Evolutionary conservation across 2,329 filamentous ascomycete species (phyloP).

Genomic region (Pseudogymnoascus sp.): DNA sequence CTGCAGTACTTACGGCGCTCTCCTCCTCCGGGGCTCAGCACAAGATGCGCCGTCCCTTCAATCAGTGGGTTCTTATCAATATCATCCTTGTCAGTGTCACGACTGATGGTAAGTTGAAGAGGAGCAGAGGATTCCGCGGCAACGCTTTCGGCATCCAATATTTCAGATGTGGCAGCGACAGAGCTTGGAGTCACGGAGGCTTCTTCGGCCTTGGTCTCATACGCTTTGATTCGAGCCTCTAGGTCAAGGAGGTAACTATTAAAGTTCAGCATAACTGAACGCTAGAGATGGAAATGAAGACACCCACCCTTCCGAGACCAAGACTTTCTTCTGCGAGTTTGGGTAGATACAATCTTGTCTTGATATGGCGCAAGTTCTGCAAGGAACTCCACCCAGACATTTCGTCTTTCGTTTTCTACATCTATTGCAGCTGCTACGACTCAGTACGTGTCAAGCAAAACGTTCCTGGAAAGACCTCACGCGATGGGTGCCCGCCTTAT

Average conservation of each 20-base stretch:
- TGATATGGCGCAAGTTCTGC: conserved; percentile 19
- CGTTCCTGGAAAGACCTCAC: background rate
- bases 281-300: background rate
- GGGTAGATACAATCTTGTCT: conserved; percentile 21
- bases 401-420: conserved; percentile 25
- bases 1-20: conserved; percentile 14
- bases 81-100: conserved; percentile 11
- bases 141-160: background rate
- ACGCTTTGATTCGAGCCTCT: conserved; percentile 20
- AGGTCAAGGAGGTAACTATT: conserved; percentile 21
- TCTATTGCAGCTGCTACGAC: conserved; percentile 21
- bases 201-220: conserved; percentile 17
- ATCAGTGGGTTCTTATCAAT: conserved; percentile 17
- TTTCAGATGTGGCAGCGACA: background rate
- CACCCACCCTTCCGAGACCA: conserved; percentile 22
- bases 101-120: conserved; percentile 2
- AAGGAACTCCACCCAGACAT: conserved; percentile 21
- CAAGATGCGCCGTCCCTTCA: conserved; percentile 14
- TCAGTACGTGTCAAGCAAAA: background rate
- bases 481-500: conserved; percentile 4
- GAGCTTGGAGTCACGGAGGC: conserved; percentile 3
- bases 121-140: background rate
- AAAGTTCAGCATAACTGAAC: conserved; percentile 1
- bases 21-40: conserved; percentile 12
- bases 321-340: conserved; percentile 20